Evolutionary conservation across 805 yeast genomes (phyloP).

Genomic region (Ogataea kodamae): DNA sequence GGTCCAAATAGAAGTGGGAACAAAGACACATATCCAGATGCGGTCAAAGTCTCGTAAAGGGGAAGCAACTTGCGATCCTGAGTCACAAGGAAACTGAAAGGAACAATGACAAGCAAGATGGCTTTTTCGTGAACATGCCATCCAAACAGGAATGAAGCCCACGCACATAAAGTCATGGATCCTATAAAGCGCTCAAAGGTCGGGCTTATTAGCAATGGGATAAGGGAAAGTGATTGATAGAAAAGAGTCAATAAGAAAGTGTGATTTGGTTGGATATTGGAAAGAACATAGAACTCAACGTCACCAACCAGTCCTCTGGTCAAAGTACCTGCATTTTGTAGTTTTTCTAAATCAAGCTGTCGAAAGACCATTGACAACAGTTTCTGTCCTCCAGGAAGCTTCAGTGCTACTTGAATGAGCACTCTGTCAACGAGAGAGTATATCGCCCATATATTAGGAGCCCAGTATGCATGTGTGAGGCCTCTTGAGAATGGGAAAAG

Average conservation of each 20-base stretch:
- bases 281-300: constrained; percentile 74
- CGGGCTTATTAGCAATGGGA: constrained; percentile 70
- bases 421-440: constrained; percentile 80
- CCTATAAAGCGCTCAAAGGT: constrained; percentile 78
- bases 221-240: constrained; percentile 73
- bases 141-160: constrained; percentile 87
- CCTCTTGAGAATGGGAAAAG: constrained; percentile 94
- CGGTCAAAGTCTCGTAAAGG: constrained; percentile 66
- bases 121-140: constrained; percentile 99
- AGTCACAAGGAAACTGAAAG: constrained; percentile 73
- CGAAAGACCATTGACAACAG: constrained; percentile 30
- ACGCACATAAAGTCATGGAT: constrained; percentile 83
- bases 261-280: constrained; percentile 70
- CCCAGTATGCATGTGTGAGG: constrained; percentile 97
- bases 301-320: constrained; percentile 94
- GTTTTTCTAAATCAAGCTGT: constrained; percentile 17
- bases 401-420: constrained; percentile 44
- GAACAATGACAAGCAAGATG: constrained; percentile 81
- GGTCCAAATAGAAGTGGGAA: constrained; percentile 84
- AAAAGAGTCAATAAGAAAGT: constrained; percentile 81
- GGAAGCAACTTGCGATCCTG: constrained; percentile 68
- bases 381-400: constrained; percentile 43
- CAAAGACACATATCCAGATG: constrained; percentile 81
- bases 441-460: constrained; percentile 95
- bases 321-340: constrained; percentile 19